Evolutionary conservation across 129 eudicot species (phyloP).

Genomic region (sunflower (Helianthus annuus)): HanXRQr2.0-SUNRISE NC_035445.2:76163417-76163916

Average conservation of each 20-base stretch:
- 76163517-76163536: conserved; percentile 22
- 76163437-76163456: conserved; percentile 64
- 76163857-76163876: conserved; percentile 50
- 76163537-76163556: conserved; percentile 26
- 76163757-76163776: conserved; percentile 37
- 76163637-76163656: background rate
- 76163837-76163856: conserved; percentile 54
- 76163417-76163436: conserved; percentile 53
- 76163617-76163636: conserved; percentile 2
- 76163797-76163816: conserved; percentile 38
- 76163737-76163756: background rate
- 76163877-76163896: conserved; percentile 43
- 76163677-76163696: background rate
- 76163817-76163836: conserved; percentile 59
- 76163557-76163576: conserved; percentile 28
- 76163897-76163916: conserved; percentile 51
- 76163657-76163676: background rate
- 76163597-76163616: background rate
- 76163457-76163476: conserved; percentile 52
- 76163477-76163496: conserved; percentile 60
- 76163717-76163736: background rate
- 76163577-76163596: conserved; percentile 7
- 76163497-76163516: conserved; percentile 67
- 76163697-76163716: background rate
- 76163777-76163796: conserved; percentile 55